Percentiles rank a stretch among this genome's conserved stretches.
Evolutionary conservation across 345 rosid genomes (phyloP).

Genomic region (Salix purpurea): DNA sequence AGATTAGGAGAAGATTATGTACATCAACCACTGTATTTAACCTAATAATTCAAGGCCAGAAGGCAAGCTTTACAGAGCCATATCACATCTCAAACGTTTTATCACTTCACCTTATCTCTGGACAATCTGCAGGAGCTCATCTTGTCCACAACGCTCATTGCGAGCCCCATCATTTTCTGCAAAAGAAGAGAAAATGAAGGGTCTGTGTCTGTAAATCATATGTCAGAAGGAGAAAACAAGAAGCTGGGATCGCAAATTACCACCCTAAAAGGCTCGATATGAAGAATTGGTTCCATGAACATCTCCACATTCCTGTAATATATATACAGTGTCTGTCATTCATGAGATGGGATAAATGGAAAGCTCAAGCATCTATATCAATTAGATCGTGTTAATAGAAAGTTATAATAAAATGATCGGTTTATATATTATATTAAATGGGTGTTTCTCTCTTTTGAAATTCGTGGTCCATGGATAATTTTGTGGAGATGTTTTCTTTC

Average conservation of each 20-base stretch:
- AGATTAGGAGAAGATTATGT: too few relatives aligned
- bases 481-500: background rate
- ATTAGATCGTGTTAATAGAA: too few relatives aligned
- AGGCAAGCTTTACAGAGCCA: too few relatives aligned
- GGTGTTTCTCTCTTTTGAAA: background rate
- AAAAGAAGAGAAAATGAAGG: background rate
- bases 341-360: background rate
- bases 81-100: too few relatives aligned
- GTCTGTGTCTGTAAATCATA: background rate
- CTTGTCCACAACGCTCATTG: conserved; percentile 16
- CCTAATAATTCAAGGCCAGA: too few relatives aligned
- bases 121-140: conserved; percentile 19
- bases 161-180: conserved; percentile 41
- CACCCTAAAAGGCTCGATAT: conserved; percentile 50
- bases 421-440: background rate
- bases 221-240: background rate
- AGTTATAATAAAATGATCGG: too few relatives aligned
- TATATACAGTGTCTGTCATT: background rate
- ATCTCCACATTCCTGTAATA: conserved; percentile 66
- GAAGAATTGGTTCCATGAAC: conserved; percentile 71
- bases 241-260: conserved; percentile 27
- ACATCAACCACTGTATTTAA: too few relatives aligned
- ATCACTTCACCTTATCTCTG: background rate
- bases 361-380: too few relatives aligned
- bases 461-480: background rate